These are phyloP conservation scores for Talaromyces islandicus DNA, from an alignment of 2,329 filamentous ascomycete species.

Conservation along the genomic window DNA sequence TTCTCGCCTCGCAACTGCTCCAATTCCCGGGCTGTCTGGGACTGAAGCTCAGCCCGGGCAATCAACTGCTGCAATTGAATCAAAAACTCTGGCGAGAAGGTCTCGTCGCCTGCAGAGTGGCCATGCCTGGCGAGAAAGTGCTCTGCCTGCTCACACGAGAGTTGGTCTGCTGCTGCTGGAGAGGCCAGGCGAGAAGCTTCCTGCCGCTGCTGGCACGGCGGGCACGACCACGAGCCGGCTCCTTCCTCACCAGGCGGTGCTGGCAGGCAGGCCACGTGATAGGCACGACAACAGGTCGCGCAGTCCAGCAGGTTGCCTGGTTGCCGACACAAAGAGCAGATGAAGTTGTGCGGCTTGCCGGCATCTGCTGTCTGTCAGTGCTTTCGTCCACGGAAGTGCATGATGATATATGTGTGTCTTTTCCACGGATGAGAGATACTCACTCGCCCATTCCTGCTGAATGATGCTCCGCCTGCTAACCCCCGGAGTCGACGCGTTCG, in stretches of 20 bases:
- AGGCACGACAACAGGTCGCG: conserved; percentile 26
- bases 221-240: conserved; percentile 18
- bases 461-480: not conserved
- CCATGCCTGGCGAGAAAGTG: conserved; percentile 12
- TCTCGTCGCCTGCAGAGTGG: conserved; percentile 9
- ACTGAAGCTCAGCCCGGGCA: conserved; percentile 16
- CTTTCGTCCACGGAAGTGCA: no score
- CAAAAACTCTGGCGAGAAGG: conserved; percentile 15
- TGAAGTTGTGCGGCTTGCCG: conserved; percentile 24
- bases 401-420: no score
- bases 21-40: conserved; percentile 14
- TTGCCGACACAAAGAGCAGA: conserved; percentile 22
- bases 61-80: conserved; percentile 19
- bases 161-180: not conserved
- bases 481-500: not conserved
- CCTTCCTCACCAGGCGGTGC: not conserved
- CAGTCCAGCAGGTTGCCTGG: conserved; percentile 22
- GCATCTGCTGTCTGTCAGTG: conserved; percentile 16
- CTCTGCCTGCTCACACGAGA: not conserved
- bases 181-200: not conserved
- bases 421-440: conserved; percentile 2
- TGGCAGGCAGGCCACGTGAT: conserved; percentile 21
- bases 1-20: conserved; percentile 19
- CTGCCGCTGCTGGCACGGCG: conserved; percentile 16
- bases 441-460: conserved; percentile 23